Evolutionary conservation across 768 basidiomycete genomes (phyloP).

Genomic region (Cystofilobasidium bisporidii): DNA sequence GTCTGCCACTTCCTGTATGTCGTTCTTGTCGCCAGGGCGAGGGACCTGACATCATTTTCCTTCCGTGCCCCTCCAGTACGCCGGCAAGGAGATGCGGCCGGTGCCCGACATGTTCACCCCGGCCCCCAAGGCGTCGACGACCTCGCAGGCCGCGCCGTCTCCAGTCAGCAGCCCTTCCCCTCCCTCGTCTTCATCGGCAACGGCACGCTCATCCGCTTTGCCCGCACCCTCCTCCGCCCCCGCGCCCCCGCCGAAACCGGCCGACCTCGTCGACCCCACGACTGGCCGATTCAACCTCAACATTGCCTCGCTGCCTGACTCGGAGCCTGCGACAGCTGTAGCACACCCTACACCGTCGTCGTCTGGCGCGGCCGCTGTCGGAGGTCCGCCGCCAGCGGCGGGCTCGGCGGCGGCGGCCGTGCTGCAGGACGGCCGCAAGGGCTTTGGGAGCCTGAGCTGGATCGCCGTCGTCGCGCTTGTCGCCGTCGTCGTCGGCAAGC

Average conservation of each 20-base stretch:
- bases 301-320: background rate
- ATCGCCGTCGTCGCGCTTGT: conserved; percentile 1
- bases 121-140: conserved; percentile 1
- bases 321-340: background rate
- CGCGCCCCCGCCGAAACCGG: background rate
- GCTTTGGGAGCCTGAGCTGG: background rate
- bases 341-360: too few species aligned
- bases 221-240: background rate
- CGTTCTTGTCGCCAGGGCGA: background rate
- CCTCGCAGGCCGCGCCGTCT: conserved; percentile 6
- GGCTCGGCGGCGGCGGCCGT: background rate
- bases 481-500: conserved; percentile 9
- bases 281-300: background rate
- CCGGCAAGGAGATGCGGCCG: conserved; percentile 6
- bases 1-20: conserved; percentile 34
- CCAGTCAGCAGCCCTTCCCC: conserved; percentile 14
- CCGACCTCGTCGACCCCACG: too few species aligned
- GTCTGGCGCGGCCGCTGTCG: too few species aligned
- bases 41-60: background rate
- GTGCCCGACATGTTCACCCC: conserved; percentile 18
- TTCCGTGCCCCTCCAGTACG: conserved; percentile 8
- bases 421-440: background rate
- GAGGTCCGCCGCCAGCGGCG: background rate
- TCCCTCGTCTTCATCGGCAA: background rate
- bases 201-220: conserved; percentile 16